Conservation (phyloP, 129 eudicot genomes). For the Oenanthe sinensis region DNA sequence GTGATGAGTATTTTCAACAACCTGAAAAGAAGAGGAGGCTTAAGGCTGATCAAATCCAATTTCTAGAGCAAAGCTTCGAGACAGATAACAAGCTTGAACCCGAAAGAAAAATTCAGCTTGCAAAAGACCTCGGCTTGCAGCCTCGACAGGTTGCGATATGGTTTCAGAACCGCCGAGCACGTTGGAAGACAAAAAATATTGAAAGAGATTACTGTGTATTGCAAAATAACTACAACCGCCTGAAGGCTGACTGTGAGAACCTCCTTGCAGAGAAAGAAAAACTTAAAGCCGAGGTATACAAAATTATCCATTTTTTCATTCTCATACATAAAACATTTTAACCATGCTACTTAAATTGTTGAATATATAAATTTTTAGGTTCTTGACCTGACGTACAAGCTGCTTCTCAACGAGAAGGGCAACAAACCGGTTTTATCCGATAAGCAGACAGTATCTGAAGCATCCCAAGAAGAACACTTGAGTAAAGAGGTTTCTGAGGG, state of each 20-base stretch:
- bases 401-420: slow-evolving; percentile 36
- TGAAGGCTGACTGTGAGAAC: slow-evolving; percentile 58
- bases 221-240: slow-evolving; percentile 53
- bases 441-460: slow-evolving; percentile 23
- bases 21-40: slow-evolving; percentile 90
- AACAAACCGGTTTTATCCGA: slow-evolving; percentile 18
- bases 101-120: slow-evolving; percentile 72
- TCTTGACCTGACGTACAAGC: slow-evolving; percentile 41
- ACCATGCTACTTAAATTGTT: not conserved
- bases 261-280: slow-evolving; percentile 61
- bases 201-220: slow-evolving; percentile 68
- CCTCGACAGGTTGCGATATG: slow-evolving; percentile 88
- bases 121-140: slow-evolving; percentile 91
- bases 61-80: slow-evolving; percentile 69
- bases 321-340: not conserved
- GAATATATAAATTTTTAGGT: slow-evolving; percentile 36
- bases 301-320: not conserved
- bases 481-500: slow-evolving; percentile 26
- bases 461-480: slow-evolving; percentile 15
- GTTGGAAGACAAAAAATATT: slow-evolving; percentile 73
- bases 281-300: slow-evolving; percentile 54
- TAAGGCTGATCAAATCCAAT: slow-evolving; percentile 61
- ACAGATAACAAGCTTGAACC: slow-evolving; percentile 82
- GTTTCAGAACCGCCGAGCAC: slow-evolving; percentile 88
- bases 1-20: slow-evolving; percentile 67